Evolutionary conservation across 352 stramenopile genomes (phyloP).

Genomic region (Globisporangium okanoganense): DNA sequence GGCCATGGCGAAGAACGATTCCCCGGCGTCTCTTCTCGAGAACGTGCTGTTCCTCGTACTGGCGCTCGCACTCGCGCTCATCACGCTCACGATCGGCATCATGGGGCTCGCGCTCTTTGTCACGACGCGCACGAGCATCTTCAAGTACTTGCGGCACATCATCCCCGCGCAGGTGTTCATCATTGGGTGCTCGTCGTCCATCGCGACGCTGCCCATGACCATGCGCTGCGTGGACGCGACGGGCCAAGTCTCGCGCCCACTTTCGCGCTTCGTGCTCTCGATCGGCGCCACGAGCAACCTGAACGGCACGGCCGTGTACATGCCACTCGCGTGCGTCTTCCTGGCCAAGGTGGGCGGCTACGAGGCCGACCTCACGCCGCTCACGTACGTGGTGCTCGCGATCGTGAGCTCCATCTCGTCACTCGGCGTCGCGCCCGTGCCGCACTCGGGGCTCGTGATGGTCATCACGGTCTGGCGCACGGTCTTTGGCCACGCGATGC

Average conservation of each 20-base stretch:
- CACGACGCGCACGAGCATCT: conserved; percentile 56
- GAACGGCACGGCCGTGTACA: conserved; percentile 74
- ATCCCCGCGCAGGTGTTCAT: conserved; percentile 75
- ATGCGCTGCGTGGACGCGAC: conserved; percentile 70
- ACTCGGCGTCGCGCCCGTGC: conserved; percentile 67
- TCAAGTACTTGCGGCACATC: conserved; percentile 63
- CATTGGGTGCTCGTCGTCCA: conserved; percentile 74
- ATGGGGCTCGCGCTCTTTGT: conserved; percentile 52
- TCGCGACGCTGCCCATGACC: conserved; percentile 75
- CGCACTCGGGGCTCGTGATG: conserved; percentile 71
- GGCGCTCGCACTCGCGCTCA: conserved; percentile 39
- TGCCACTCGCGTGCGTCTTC: conserved; percentile 68
- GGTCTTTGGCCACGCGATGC: conserved; percentile 54
- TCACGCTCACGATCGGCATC: conserved; percentile 46
- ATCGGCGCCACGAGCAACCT: conserved; percentile 70
- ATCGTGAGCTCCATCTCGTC: conserved; percentile 65
- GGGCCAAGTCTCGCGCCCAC: conserved; percentile 50
- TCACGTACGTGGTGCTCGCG: conserved; percentile 60
- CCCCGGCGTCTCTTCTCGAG: conserved; percentile 35
- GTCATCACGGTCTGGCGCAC: conserved; percentile 76
- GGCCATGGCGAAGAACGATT: conserved; percentile 52
- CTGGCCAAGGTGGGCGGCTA: conserved; percentile 63
- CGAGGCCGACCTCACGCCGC: conserved; percentile 41
- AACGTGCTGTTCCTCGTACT: conserved; percentile 50
- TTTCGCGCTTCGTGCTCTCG: conserved; percentile 63